phyloP scores from a whole-genome alignment of 352 stramenopile species.

The Peronospora tabacina region DNA sequence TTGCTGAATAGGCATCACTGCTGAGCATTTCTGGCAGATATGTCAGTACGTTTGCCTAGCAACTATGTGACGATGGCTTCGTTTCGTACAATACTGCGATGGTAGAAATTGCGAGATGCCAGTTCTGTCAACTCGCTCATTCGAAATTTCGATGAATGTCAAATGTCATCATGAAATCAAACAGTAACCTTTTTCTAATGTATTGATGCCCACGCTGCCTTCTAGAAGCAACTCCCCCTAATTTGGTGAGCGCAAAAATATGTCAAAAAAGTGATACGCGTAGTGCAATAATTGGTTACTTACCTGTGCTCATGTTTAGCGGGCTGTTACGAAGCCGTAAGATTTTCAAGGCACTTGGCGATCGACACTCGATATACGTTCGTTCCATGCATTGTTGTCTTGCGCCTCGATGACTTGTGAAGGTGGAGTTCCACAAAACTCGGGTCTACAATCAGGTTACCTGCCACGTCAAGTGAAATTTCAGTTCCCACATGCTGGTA shows the following conservation, averaged over 20 bases:
- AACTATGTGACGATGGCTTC: no score
- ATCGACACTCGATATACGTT: constrained; percentile 59
- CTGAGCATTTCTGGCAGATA: no score
- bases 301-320: neutral
- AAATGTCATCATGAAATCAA: neutral
- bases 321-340: constrained; percentile 23
- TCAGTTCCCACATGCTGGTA: constrained; percentile 74
- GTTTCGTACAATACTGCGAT: no score
- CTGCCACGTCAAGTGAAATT: constrained; percentile 56
- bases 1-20: no score
- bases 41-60: no score
- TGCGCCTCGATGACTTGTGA: constrained; percentile 57
- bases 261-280: neutral
- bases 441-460: constrained; percentile 75
- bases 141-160: no score
- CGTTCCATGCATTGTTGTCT: constrained; percentile 53
- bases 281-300: neutral
- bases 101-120: no score
- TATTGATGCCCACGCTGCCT: constrained; percentile 40
- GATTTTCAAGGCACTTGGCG: constrained; percentile 54
- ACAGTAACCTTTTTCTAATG: constrained; percentile 35
- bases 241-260: constrained; percentile 4
- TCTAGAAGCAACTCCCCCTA: constrained; percentile 51
- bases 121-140: no score
- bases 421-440: constrained; percentile 76